These are phyloP conservation scores for Grosmannia penicillata DNA, from an alignment of 2,329 filamentous ascomycete species.

Conservation along the genomic window DNA sequence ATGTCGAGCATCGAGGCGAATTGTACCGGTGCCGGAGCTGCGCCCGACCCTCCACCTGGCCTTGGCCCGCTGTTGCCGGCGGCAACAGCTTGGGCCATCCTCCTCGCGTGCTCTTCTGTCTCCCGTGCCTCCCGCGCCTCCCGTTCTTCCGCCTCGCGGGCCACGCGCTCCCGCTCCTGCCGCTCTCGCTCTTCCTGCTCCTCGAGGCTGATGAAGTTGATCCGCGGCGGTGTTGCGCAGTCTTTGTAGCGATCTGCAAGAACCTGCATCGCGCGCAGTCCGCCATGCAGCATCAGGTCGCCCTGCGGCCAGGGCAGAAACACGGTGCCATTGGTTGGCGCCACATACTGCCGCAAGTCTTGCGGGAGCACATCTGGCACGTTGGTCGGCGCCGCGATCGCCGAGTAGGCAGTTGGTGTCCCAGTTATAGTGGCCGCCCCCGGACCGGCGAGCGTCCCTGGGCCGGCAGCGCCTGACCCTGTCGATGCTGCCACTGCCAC, in stretches of 20 bases:
- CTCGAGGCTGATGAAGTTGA: constrained; percentile 15
- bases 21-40: constrained; percentile 6
- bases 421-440: not conserved
- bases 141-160: constrained; percentile 23
- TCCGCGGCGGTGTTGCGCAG: constrained; percentile 28
- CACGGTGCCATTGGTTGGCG: constrained; percentile 38
- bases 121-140: constrained; percentile 29
- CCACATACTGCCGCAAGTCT: constrained; percentile 32
- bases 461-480: not conserved
- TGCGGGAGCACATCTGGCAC: constrained; percentile 29
- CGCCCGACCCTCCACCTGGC: not conserved
- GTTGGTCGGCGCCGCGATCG: constrained; percentile 8
- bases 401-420: constrained; percentile 11
- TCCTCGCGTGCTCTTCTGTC: constrained; percentile 30
- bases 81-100: constrained; percentile 24
- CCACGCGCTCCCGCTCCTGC: constrained; percentile 32
- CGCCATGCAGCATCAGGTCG: constrained; percentile 52
- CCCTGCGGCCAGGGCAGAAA: constrained; percentile 70
- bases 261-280: constrained; percentile 48
- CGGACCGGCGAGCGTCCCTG: not conserved
- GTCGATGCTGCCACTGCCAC: not conserved
- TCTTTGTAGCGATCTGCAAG: constrained; percentile 18
- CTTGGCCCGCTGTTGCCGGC: not conserved
- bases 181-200: constrained; percentile 33
- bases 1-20: constrained; percentile 10